Conservation (phyloP, 2,329 filamentous ascomycete species). For the Gremmenia infestans region DNA sequence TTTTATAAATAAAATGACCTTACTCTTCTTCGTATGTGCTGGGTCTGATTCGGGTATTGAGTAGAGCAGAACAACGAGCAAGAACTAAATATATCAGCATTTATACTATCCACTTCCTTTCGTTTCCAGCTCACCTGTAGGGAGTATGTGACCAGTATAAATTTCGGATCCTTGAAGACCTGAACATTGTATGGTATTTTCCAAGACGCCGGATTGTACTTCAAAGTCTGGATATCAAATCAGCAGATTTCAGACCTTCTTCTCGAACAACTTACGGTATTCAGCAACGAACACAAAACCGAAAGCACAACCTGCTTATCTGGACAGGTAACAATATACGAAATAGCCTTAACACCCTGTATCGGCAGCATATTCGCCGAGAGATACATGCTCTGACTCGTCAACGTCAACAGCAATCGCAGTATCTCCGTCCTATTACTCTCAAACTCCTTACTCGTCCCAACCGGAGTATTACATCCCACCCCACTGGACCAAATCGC, state of each 20-base stretch:
- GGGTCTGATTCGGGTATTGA: slow-evolving; percentile 74
- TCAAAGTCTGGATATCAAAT: slow-evolving; percentile 63
- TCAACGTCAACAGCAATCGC: slow-evolving; percentile 76
- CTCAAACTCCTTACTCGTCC: slow-evolving; percentile 87
- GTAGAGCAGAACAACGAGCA: slow-evolving; percentile 82
- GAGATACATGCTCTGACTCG: slow-evolving; percentile 92
- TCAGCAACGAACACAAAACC: slow-evolving; percentile 84
- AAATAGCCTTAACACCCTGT: slow-evolving; percentile 76
- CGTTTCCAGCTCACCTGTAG: slow-evolving; percentile 44
- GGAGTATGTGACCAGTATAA: slow-evolving; percentile 86
- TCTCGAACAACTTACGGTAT: slow-evolving; percentile 63
- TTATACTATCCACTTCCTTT: neutral
- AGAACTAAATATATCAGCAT: slow-evolving; percentile 48
- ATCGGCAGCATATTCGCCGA: slow-evolving; percentile 73
- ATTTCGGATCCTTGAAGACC: slow-evolving; percentile 85
- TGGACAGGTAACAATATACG: slow-evolving; percentile 79
- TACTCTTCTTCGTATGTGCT: slow-evolving; percentile 63
- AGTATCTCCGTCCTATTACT: slow-evolving; percentile 89
- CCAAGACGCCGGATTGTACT: slow-evolving; percentile 94
- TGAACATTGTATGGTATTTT: slow-evolving; percentile 90
- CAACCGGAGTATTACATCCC: slow-evolving; percentile 84
- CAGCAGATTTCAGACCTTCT: slow-evolving; percentile 3
- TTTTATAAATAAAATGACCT: neutral
- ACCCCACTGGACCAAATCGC: slow-evolving; percentile 98
- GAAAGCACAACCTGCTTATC: slow-evolving; percentile 92